Evolutionary conservation across 1,284 basidiomycete species (phyloP).

Genomic region (Trichosporon coremiiforme): DNA sequence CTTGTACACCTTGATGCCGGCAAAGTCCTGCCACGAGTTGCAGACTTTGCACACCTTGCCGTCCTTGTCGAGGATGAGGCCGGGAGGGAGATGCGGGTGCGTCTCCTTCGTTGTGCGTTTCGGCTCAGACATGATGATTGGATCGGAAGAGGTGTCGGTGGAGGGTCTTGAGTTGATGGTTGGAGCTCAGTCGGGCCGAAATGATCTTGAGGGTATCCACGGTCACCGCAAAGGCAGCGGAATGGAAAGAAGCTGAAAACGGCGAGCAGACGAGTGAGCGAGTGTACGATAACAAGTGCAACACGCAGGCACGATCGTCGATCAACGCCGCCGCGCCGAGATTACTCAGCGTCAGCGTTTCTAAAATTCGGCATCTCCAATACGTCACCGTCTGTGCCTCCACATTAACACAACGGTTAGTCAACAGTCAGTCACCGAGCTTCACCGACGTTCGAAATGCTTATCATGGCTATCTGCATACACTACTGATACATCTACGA

Average conservation of each 20-base stretch:
- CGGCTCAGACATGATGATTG: slow-evolving; percentile 17
- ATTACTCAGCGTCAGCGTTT: slow-evolving; percentile 13
- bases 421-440: background rate
- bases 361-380: slow-evolving; percentile 1
- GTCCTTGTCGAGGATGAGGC: slow-evolving; percentile 82
- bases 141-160: background rate
- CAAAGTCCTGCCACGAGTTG: slow-evolving; percentile 76
- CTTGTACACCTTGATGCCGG: slow-evolving; percentile 58
- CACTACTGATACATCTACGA: slow-evolving; percentile 18
- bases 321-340: background rate
- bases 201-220: too few species aligned
- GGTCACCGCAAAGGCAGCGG: too few species aligned
- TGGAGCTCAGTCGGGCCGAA: background rate
- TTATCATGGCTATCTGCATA: background rate
- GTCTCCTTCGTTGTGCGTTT: slow-evolving; percentile 52
- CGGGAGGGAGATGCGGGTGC: slow-evolving; percentile 64
- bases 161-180: background rate
- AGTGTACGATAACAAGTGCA: background rate
- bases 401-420: background rate
- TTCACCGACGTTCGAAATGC: background rate
- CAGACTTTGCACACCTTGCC: slow-evolving; percentile 93
- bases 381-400: slow-evolving; percentile 14
- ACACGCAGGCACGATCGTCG: background rate
- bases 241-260: too few species aligned
- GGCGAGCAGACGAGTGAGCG: background rate